Evolutionary conservation across 176 grass and related monocot species (phyloP).

Genomic region (Eleusine coracana): DNA sequence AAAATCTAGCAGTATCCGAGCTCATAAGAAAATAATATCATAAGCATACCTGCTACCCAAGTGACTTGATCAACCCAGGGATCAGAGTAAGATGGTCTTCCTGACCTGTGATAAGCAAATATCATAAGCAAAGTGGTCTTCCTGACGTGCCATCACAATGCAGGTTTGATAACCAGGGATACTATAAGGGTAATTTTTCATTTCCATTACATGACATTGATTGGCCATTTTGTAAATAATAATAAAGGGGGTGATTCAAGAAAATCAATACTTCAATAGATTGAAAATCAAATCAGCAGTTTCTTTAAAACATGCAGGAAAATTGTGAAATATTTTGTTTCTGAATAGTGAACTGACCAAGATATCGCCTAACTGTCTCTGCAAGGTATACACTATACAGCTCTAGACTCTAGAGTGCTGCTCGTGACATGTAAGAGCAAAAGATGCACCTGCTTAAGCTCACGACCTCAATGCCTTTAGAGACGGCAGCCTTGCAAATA

Average conservation of each 20-base stretch:
- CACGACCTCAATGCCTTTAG: conserved; percentile 85
- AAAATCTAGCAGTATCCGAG: conserved; percentile 6
- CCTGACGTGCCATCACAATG: conserved; percentile 26
- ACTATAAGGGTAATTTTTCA: not conserved
- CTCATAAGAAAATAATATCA: not conserved
- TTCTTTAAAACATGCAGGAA: not conserved
- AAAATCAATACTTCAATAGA: not conserved
- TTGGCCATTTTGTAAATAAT: not conserved
- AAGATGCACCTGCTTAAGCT: conserved; percentile 82
- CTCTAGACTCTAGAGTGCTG: too few relatives aligned
- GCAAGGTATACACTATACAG: not conserved
- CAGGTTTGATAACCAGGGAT: not conserved
- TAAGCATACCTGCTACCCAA: conserved; percentile 74
- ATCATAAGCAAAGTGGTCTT: conserved; percentile 35
- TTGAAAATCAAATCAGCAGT: not conserved
- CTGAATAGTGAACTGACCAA: not conserved
- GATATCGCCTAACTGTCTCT: not conserved
- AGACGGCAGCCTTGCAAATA: conserved; percentile 85
- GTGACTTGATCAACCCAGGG: conserved; percentile 92
- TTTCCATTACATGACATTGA: not conserved
- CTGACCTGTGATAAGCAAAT: conserved; percentile 61
- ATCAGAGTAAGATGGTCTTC: conserved; percentile 81
- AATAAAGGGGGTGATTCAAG: not conserved
- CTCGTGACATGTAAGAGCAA: not conserved
- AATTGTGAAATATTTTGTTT: not conserved